These are phyloP conservation scores for Selaginella moellendorffii DNA, from an alignment of 75 land plant genomes.

Conservation along the genomic window DNA sequence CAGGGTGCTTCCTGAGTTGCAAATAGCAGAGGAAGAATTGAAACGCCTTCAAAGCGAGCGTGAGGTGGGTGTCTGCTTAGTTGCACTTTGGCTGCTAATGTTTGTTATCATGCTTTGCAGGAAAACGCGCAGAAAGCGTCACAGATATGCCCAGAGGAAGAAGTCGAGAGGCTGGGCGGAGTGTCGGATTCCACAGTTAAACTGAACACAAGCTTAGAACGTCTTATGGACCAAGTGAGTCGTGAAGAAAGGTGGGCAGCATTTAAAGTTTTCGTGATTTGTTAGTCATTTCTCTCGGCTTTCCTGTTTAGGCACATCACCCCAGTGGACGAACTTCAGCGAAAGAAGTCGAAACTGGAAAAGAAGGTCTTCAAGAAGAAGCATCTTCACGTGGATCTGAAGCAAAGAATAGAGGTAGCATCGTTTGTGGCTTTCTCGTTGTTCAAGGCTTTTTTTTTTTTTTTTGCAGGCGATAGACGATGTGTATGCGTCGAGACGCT, in stretches of 20 bases:
- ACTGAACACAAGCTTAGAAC: slow-evolving; percentile 34
- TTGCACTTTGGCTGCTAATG: background rate
- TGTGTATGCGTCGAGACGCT: background rate
- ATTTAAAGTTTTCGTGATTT: background rate
- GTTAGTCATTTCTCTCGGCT: background rate
- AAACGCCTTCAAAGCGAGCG: slow-evolving; percentile 24
- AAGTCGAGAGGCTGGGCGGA: slow-evolving; percentile 54
- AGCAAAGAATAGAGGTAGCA: background rate
- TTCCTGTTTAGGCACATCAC: background rate
- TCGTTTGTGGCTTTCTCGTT: background rate
- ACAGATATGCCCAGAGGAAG: slow-evolving; percentile 60
- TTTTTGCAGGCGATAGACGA: background rate
- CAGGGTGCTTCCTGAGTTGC: slow-evolving; percentile 38
- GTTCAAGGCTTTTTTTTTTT: background rate
- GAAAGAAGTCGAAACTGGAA: background rate
- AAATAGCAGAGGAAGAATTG: slow-evolving; percentile 28
- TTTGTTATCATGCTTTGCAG: background rate
- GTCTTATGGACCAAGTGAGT: slow-evolving; percentile 37
- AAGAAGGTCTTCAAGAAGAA: background rate
- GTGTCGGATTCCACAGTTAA: slow-evolving; percentile 33
- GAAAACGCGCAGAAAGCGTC: slow-evolving; percentile 41
- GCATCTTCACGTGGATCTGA: background rate
- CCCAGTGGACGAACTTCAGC: background rate
- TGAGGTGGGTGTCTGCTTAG: slow-evolving; percentile 27
- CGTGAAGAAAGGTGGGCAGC: slow-evolving; percentile 27